These are phyloP conservation scores for Hypoxylon sp. DNA, from an alignment of 2,329 filamentous ascomycete genomes.

Conservation along the genomic window DNA sequence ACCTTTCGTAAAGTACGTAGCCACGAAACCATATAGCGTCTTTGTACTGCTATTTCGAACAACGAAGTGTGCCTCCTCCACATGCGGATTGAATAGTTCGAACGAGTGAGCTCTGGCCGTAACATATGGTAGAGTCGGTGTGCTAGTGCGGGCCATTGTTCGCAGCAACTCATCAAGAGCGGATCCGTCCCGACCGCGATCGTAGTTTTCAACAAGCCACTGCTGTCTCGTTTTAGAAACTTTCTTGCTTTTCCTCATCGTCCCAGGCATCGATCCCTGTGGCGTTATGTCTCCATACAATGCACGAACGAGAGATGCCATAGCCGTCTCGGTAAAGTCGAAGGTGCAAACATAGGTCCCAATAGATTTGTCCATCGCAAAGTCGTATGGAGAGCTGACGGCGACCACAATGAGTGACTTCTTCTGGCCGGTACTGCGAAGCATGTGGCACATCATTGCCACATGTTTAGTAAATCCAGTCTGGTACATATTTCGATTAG, in stretches of 20 bases:
- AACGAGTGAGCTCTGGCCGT: constrained; percentile 79
- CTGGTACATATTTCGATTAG: constrained; percentile 92
- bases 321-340: constrained; percentile 92
- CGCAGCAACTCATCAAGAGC: constrained; percentile 80
- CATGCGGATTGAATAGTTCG: constrained; percentile 72
- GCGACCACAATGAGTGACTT: constrained; percentile 92
- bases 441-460: constrained; percentile 91
- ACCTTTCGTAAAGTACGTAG: constrained; percentile 79
- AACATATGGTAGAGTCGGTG: constrained; percentile 74
- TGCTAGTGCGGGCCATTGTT: constrained; percentile 71
- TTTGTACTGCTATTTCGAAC: constrained; percentile 94
- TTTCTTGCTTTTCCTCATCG: constrained; percentile 86
- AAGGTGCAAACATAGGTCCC: constrained; percentile 95
- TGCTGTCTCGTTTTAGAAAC: constrained; percentile 88
- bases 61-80: constrained; percentile 87
- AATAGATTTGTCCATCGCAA: constrained; percentile 89
- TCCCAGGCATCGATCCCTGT: constrained; percentile 71
- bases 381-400: constrained; percentile 95
- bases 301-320: constrained; percentile 83
- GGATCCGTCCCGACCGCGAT: constrained; percentile 76
- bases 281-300: constrained; percentile 78
- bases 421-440: constrained; percentile 78
- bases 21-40: constrained; percentile 89
- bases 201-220: constrained; percentile 92
- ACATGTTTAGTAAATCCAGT: constrained; percentile 96